Conservation (phyloP, 1,284 basidiomycete genomes). For the Naganishia sp. region DNA sequence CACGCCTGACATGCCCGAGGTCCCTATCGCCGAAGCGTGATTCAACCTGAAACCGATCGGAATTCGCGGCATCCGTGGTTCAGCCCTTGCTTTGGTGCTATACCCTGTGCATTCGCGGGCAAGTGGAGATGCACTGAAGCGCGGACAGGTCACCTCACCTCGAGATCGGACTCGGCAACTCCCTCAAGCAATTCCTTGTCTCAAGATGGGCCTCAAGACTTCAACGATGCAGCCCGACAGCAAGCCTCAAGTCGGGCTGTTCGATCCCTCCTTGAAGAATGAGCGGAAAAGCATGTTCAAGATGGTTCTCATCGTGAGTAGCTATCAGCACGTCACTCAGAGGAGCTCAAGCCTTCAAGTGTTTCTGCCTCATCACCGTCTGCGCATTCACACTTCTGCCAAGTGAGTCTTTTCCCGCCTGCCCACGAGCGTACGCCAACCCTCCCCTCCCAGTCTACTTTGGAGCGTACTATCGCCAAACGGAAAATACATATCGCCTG, state of each 20-base stretch:
- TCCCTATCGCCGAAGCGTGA: not conserved
- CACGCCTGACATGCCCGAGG: not conserved
- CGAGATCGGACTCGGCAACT: not conserved
- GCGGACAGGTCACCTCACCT: not conserved
- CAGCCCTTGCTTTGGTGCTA: not conserved
- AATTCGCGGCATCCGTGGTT: not conserved
- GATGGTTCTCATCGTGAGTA: slow-evolving; percentile 38
- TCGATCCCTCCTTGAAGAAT: slow-evolving; percentile 36
- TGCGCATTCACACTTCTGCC: slow-evolving; percentile 12
- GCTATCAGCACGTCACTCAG: not conserved
- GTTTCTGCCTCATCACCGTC: slow-evolving; percentile 14
- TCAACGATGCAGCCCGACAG: slow-evolving; percentile 38
- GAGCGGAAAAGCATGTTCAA: slow-evolving; percentile 42
- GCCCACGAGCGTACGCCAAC: not conserved
- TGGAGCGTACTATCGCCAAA: slow-evolving; percentile 35
- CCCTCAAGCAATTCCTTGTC: not conserved
- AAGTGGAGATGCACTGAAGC: not conserved
- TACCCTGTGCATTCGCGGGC: too few species aligned
- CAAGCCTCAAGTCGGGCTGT: slow-evolving; percentile 37
- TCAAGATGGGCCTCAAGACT: slow-evolving; percentile 15
- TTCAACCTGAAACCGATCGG: slow-evolving; percentile 23
- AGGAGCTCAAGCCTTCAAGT: not conserved
- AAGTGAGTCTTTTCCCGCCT: not conserved
- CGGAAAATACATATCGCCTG: slow-evolving; percentile 28
- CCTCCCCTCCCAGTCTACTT: slow-evolving; percentile 45